Evolutionary conservation across 83 land plant species (phyloP).

Genomic region (Isoetes engelmannii): DNA sequence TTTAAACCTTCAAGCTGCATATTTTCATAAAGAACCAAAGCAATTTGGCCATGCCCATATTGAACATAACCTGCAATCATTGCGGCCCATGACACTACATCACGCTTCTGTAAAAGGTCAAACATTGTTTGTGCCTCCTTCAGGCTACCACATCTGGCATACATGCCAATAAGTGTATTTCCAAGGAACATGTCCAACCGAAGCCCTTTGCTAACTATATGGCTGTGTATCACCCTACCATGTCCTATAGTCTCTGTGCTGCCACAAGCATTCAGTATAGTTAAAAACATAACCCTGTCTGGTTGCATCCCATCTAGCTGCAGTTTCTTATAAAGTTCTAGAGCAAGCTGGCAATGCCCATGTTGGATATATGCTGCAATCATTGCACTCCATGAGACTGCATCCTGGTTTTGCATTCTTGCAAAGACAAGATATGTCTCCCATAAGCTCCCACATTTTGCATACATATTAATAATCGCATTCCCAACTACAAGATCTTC

Average conservation of each 20-base stretch:
- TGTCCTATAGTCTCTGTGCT: background rate
- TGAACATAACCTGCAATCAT: slow-evolving; percentile 17
- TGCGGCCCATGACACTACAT: slow-evolving; percentile 2
- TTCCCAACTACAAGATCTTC: too few species aligned
- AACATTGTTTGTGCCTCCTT: background rate
- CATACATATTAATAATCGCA: background rate
- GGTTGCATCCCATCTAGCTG: background rate
- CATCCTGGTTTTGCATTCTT: background rate
- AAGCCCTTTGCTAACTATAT: slow-evolving; percentile 1
- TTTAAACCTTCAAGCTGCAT: slow-evolving; percentile 13
- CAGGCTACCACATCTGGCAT: slow-evolving; percentile 3
- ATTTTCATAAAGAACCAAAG: background rate
- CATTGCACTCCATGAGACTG: slow-evolving; percentile 10
- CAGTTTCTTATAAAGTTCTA: slow-evolving; percentile 3
- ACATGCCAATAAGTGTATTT: slow-evolving; percentile 5
- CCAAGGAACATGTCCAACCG: background rate
- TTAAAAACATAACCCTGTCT: slow-evolving; percentile 10
- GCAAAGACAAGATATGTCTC: background rate
- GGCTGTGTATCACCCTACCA: slow-evolving; percentile 1
- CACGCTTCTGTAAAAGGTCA: background rate
- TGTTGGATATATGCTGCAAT: slow-evolving; percentile 9
- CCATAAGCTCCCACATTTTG: background rate
- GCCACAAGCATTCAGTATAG: slow-evolving; percentile 6
- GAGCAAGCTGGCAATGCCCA: background rate
- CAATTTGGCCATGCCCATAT: slow-evolving; percentile 2